Conservation (phyloP, 257 asterid genomes). For the Solanum lignicaule region DNA sequence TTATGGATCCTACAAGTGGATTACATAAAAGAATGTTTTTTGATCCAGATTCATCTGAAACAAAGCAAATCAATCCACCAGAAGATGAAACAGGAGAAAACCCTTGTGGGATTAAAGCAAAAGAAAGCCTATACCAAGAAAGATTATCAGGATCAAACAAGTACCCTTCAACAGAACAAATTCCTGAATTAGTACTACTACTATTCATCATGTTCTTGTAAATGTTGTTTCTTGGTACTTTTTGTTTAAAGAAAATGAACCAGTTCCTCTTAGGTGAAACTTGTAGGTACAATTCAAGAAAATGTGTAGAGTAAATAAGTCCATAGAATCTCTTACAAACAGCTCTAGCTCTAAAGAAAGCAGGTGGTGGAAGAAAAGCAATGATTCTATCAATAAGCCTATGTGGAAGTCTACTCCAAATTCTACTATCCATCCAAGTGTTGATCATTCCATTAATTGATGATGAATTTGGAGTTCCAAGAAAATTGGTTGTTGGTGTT, state of each 20-base stretch:
- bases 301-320: conserved; percentile 53
- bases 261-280: conserved; percentile 47
- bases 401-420: conserved; percentile 82
- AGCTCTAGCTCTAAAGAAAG: conserved; percentile 66
- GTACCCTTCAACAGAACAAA: conserved; percentile 33
- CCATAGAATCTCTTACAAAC: conserved; percentile 85
- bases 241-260: conserved; percentile 75
- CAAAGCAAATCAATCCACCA: conserved; percentile 71
- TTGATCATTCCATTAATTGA: neutral
- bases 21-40: conserved; percentile 60
- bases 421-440: conserved; percentile 70
- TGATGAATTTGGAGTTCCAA: neutral
- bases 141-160: conserved; percentile 55
- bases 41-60: conserved; percentile 72
- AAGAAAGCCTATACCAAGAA: conserved; percentile 52
- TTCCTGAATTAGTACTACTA: neutral
- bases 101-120: conserved; percentile 61
- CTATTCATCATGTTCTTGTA: conserved; percentile 10
- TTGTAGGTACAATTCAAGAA: conserved; percentile 59
- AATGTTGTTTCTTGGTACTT: conserved; percentile 29
- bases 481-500: conserved; percentile 1
- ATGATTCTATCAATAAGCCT: conserved; percentile 57
- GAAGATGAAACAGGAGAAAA: conserved; percentile 66
- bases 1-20: conserved; percentile 44
- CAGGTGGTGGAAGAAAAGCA: conserved; percentile 78